Evolutionary conservation across 2,329 filamentous ascomycete genomes (phyloP).

Genomic region (Albophoma yamanashiensis): DNA sequence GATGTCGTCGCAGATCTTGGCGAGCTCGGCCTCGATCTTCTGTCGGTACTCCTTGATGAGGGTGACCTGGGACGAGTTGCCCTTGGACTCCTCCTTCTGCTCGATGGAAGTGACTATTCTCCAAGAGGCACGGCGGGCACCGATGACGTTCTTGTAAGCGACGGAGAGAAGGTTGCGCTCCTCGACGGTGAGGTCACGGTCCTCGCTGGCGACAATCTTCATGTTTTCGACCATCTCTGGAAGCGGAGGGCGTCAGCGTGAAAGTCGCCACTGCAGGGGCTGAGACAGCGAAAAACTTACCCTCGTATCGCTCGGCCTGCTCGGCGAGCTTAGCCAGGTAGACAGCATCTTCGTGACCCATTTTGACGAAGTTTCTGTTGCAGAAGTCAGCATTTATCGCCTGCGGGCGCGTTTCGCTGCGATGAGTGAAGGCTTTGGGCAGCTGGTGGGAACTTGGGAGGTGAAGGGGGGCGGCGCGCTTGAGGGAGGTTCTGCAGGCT

Average conservation of each 20-base stretch:
- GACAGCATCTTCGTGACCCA: constrained; percentile 99
- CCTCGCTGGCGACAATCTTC: constrained; percentile 91
- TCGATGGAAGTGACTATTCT: constrained; percentile 97
- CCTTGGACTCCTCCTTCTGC: constrained; percentile 99
- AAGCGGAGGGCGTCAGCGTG: constrained; percentile 13
- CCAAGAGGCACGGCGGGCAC: constrained; percentile 93
- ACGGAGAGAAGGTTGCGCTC: constrained; percentile 96
- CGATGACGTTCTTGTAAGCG: constrained; percentile 99
- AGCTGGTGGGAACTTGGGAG: not conserved
- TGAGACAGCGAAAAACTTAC: constrained; percentile 40
- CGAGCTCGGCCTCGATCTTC: constrained; percentile 95
- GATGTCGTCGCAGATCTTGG: constrained; percentile 96
- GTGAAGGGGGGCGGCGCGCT: not conserved
- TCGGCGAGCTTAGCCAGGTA: constrained; percentile 99
- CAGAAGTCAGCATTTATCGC: not conserved
- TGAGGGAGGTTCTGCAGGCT: not conserved
- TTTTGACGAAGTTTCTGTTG: constrained; percentile 40
- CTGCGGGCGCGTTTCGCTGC: not conserved
- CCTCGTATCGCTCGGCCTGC: constrained; percentile 99
- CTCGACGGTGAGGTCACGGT: constrained; percentile 76
- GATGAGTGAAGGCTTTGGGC: not conserved
- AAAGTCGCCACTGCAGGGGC: not conserved
- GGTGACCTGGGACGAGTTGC: constrained; percentile 79
- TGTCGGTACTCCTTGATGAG: constrained; percentile 97
- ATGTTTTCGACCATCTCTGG: constrained; percentile 99